A percentile compares a stretch with the other conserved stretches of the same genome.
phyloP scores from a whole-genome alignment of 192 early-diverging fungal genomes.

The Coemansia guatemalensis region DNA sequence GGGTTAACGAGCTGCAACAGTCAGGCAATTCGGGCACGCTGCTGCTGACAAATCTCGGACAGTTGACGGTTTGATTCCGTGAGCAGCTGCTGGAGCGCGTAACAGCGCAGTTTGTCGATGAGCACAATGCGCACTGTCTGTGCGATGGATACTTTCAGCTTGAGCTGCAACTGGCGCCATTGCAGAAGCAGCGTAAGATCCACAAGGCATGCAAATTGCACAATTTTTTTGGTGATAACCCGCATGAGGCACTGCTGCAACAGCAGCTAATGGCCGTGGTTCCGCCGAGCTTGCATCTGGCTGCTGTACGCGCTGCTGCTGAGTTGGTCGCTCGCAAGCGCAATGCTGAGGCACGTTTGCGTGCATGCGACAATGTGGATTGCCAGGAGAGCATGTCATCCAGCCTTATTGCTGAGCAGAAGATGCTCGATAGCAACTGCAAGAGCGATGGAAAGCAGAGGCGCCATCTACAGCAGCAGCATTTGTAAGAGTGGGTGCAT shows the following conservation, averaged over 20 bases:
- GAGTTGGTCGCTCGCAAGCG: constrained; percentile 46
- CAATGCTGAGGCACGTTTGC: constrained; percentile 16
- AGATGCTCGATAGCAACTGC: constrained; percentile 31
- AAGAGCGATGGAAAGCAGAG: constrained; percentile 21
- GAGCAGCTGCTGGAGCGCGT: constrained; percentile 49
- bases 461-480: constrained; percentile 6
- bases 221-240: constrained; percentile 70
- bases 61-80: constrained; percentile 34
- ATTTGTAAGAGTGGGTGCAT: constrained; percentile 25
- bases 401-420: constrained; percentile 25
- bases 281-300: constrained; percentile 45
- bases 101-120: constrained; percentile 44
- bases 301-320: constrained; percentile 38
- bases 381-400: constrained; percentile 24
- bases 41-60: constrained; percentile 26
- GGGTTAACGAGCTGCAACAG: constrained; percentile 54
- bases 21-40: constrained; percentile 10
- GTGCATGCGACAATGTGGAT: constrained; percentile 4
- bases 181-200: constrained; percentile 60
- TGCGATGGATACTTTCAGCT: constrained; percentile 60
- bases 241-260: constrained; percentile 56
- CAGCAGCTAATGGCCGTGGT: constrained; percentile 55
- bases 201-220: constrained; percentile 64
- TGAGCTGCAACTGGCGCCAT: constrained; percentile 46
- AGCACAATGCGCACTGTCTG: constrained; percentile 15